phyloP scores from a whole-genome alignment of 108 stramenopile species.

The Cylindrotheca fusiformis region DNA sequence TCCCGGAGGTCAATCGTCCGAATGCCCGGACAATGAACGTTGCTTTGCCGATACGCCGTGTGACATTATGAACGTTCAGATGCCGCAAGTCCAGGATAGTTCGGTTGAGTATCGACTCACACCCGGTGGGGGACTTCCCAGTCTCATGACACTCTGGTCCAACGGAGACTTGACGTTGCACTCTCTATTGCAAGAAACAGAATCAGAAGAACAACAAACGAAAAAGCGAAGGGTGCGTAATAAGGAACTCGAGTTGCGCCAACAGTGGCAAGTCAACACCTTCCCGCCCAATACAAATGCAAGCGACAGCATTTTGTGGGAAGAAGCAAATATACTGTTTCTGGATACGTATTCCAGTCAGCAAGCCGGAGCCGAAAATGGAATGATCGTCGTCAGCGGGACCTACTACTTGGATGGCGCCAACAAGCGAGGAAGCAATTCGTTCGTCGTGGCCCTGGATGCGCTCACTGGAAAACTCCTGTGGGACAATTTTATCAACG shows the following conservation, averaged over 20 bases:
- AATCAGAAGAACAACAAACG: not conserved
- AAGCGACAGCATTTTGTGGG: conserved; percentile 15
- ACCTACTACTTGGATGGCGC: conserved; percentile 17
- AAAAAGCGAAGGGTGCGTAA: conserved; percentile 2
- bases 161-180: conserved; percentile 69
- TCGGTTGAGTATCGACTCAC: conserved; percentile 41
- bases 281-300: conserved; percentile 2
- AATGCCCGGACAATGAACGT: conserved; percentile 71
- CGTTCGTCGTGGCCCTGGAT: conserved; percentile 56
- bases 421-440: conserved; percentile 1
- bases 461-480: conserved; percentile 54
- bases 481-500: conserved; percentile 46
- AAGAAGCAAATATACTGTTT: conserved; percentile 30
- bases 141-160: conserved; percentile 69
- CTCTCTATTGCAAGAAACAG: conserved; percentile 37
- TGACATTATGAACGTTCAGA: conserved; percentile 36
- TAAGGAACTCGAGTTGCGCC: conserved; percentile 16
- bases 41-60: conserved; percentile 87
- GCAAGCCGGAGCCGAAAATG: conserved; percentile 24
- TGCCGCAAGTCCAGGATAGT: conserved; percentile 8
- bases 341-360: conserved; percentile 35
- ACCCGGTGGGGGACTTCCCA: conserved; percentile 68
- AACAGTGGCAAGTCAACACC: conserved; percentile 31
- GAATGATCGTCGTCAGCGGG: conserved; percentile 43
- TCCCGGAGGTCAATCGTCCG: conserved; percentile 51